phyloP scores from a whole-genome alignment of 2,329 filamentous ascomycete genomes.

The Cytospora schulzeri region DNA sequence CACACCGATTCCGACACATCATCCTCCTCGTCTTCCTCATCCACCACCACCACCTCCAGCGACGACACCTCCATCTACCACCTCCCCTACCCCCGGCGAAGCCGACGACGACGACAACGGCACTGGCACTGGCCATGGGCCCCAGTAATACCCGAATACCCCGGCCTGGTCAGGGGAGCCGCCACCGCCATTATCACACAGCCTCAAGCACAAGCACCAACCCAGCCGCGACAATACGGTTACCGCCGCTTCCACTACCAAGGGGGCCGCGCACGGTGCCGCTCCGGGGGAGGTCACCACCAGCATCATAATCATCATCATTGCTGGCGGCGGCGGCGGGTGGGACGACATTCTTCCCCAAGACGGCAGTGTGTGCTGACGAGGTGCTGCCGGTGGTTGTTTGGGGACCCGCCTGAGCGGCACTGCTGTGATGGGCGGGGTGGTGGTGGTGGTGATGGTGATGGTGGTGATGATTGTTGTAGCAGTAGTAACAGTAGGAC shows the following conservation, averaged over 20 bases:
- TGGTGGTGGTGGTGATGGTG: neutral
- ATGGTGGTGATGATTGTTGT: neutral
- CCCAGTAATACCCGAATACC: neutral
- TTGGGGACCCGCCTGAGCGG: slow-evolving; percentile 12
- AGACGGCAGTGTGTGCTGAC: slow-evolving; percentile 17
- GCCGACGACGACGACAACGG: neutral
- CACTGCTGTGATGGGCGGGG: neutral
- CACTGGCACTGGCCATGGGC: slow-evolving; percentile 6
- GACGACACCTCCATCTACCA: neutral
- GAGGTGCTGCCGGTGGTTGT: slow-evolving; percentile 18
- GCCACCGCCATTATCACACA: neutral
- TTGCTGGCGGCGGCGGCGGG: neutral
- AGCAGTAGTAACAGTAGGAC: no score
- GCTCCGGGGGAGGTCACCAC: neutral
- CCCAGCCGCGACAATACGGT: slow-evolving; percentile 15
- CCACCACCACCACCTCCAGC: neutral
- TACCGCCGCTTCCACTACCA: slow-evolving; percentile 23
- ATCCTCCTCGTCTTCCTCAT: neutral
- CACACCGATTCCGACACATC: neutral
- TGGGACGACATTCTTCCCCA: neutral
- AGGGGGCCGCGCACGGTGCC: slow-evolving; percentile 11
- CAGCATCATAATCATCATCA: neutral
- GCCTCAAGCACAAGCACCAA: slow-evolving; percentile 1
- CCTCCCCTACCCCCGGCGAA: neutral
- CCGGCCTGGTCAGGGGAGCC: neutral